These are phyloP conservation scores for Cryptococcus hybrid DNA, from an alignment of 1,284 basidiomycete genomes.

Conservation along the genomic window DNA sequence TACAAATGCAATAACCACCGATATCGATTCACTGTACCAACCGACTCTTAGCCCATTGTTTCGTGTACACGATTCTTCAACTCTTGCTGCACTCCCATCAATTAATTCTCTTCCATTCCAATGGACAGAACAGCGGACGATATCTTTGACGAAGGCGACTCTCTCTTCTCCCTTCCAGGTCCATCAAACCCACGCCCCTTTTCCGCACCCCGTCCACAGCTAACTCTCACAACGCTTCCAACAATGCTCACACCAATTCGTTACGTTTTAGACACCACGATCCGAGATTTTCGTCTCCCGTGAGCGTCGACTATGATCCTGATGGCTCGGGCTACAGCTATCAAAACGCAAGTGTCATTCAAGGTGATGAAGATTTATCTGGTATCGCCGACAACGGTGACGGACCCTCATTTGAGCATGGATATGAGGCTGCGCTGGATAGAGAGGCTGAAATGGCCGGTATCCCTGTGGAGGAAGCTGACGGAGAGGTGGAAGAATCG, in stretches of 20 bases:
- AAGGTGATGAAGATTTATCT: neutral
- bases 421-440: neutral
- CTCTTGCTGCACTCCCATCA: too few species aligned
- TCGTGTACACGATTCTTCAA: too few species aligned
- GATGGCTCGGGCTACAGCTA: neutral
- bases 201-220: conserved; percentile 8
- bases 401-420: neutral
- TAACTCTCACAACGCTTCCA: neutral
- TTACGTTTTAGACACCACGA: neutral
- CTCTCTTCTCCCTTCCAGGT: conserved; percentile 16
- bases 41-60: too few species aligned
- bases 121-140: conserved; percentile 8
- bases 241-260: neutral
- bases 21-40: too few species aligned
- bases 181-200: conserved; percentile 2
- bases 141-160: conserved; percentile 17
- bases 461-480: conserved; percentile 10
- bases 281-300: neutral
- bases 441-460: neutral
- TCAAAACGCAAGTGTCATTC: neutral
- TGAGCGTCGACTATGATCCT: too few species aligned
- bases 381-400: neutral
- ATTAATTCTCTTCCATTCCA: neutral
- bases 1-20: too few species aligned
- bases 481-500: conserved; percentile 10